Evolutionary conservation across 1,139 yeast species (phyloP).

Genomic region (Yamadazyma sp.): DNA sequence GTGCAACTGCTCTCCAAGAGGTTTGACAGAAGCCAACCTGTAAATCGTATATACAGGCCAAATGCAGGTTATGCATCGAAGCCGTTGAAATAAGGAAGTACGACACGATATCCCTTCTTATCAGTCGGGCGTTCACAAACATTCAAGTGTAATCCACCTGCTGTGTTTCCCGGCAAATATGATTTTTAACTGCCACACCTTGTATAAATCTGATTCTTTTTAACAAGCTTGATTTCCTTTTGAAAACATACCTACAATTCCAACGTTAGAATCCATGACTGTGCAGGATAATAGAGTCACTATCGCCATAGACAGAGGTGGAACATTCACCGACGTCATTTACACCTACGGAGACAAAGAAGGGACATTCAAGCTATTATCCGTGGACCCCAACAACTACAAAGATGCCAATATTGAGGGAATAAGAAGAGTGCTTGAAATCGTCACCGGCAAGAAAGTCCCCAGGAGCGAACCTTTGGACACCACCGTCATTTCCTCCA

Average conservation of each 20-base stretch:
- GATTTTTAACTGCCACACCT: background rate
- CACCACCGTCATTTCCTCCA: slow-evolving; percentile 42
- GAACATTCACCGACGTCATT: slow-evolving; percentile 24
- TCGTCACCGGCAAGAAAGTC: slow-evolving; percentile 13
- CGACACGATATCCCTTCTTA: background rate
- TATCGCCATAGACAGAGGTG: slow-evolving; percentile 24
- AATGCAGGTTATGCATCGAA: background rate
- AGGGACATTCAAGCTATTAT: slow-evolving; percentile 18
- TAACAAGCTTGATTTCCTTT: no score
- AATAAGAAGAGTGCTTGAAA: slow-evolving; percentile 21
- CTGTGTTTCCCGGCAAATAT: background rate
- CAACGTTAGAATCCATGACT: slow-evolving; percentile 5
- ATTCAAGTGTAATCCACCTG: background rate
- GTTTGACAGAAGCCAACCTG: background rate
- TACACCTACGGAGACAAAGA: slow-evolving; percentile 16
- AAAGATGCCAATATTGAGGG: slow-evolving; percentile 25
- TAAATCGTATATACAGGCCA: background rate
- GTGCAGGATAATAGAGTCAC: slow-evolving; percentile 9
- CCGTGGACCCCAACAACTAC: slow-evolving; percentile 23
- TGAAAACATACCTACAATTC: no score
- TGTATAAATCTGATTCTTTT: background rate
- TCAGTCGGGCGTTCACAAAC: no score
- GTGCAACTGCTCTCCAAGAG: background rate
- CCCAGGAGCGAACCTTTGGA: slow-evolving; percentile 20
- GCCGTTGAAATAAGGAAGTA: background rate